Evolutionary conservation across 2,329 filamentous ascomycete species (phyloP), one percentile per base, ranked within the genome.

Genomic region (Fusarium secorum): DNA sequence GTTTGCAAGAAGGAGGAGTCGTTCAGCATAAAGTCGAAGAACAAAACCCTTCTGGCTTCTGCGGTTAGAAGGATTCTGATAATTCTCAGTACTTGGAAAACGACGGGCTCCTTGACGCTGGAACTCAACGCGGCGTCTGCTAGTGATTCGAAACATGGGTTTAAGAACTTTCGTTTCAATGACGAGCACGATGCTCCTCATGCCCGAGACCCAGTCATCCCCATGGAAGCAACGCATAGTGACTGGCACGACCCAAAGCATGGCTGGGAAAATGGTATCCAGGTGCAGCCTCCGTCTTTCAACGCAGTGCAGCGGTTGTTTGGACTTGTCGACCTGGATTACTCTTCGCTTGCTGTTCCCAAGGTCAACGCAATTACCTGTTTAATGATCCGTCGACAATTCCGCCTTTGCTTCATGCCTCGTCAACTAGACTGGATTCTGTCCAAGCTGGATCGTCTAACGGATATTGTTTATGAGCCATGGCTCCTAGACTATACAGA

Each of bases 321-420:
- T 7, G n/a, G 52, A n/a, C 28, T 4, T 36, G 15, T 66, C 6
- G 2, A 3, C n/a, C n/a, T n/a, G n/a, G n/a, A n/a, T n/a, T n/a
- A n/a, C n/a, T n/a, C n/a, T n/a, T n/a, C n/a, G n/a, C n/a, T n/a
- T n/a, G n/a, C n/a, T n/a, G n/a, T n/a, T 35, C 60, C 54, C 13
- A 1, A 8, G 3, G 24, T 20, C 14, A 11, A 26, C 14, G 28
- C 28, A 49, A 22, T 65, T 10, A 65, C 62, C 9, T 4, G 62
- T 26, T n/a, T 65, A 0, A 39, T 65, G 44, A 59, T 65, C 3
- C 62, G 51, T 30, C 62, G 62, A 3, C 62, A 65, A 59, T 51
- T 58, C n/a, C 60, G 32, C n/a, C n/a, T n/a, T n/a, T n/a, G n/a
- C n/a, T n/a, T n/a, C n/a, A n/a, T n/a, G n/a, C n/a, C n/a, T n/a